Base-by-base conservation (phyloP, 768 basidiomycete genomes). In the Termitomyces sp. region DNA sequence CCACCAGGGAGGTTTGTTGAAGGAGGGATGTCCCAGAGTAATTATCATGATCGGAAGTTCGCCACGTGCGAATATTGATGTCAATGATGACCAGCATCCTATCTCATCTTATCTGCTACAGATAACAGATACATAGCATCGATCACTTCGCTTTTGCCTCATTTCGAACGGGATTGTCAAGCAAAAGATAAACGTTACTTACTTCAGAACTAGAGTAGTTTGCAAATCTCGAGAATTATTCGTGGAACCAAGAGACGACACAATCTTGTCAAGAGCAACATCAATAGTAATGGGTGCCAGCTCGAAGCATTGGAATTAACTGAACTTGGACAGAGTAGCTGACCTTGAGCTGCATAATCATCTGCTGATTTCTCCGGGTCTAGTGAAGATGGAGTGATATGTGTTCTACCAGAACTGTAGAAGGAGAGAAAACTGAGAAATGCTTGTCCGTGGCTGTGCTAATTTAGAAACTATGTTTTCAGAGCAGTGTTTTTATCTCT, bases 231-330 rank as follows among this genome's bases (percentile, higher is more conserved):
- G 3, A 3, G 29, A 7, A 4, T 29, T 3, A 29, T 29, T 29
- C 29, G 29, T 7, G 29, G 7, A 29, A 29, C 29, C 29, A 7
- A 29, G 29, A n/a, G n/a, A n/a, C n/a, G n/a, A n/a, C n/a, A n/a
- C n/a, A n/a, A n/a, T n/a, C n/a, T n/a, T n/a, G n/a, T n/a, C n/a
- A n/a, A n/a, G n/a, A n/a, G n/a, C n/a, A n/a, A n/a, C n/a, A n/a
- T n/a, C n/a, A n/a, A n/a, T n/a, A n/a, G n/a, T n/a, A n/a, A n/a
- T n/a, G n/a, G n/a, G n/a, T n/a, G n/a, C n/a, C 54, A 59, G 58
- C 65, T 66, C 66, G 65, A 61, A 41, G 46, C 46, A 63, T 45
- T 61, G 68, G 67, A 67, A 68, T 56, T 42, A 54, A 55, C 53
- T 37, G 55, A 43, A 3, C 31, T 34, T 31, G 45, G 32, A 38